Percentiles rank a stretch among this genome's conserved stretches.
These are phyloP conservation scores for Suillus variegatus DNA, from an alignment of 768 basidiomycete genomes.

Conservation along the genomic window DNA sequence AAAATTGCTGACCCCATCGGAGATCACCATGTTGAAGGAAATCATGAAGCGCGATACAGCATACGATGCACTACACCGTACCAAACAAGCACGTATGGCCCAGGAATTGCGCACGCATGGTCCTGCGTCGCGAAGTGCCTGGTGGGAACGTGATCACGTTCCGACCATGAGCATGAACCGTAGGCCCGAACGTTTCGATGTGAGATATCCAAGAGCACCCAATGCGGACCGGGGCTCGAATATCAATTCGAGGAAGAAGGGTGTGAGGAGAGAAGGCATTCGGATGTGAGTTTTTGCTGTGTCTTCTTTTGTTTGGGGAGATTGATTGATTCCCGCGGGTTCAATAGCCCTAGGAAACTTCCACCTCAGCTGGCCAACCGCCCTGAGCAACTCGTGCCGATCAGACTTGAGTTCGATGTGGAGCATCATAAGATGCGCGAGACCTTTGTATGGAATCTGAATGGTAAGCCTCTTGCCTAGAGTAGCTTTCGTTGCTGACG, in stretches of 20 bases:
- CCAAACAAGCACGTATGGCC: conserved; percentile 52
- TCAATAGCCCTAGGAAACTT: conserved; percentile 59
- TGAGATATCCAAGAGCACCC: conserved; percentile 55
- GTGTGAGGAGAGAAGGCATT: conserved; percentile 65
- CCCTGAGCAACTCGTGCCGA: conserved; percentile 86
- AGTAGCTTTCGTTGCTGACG: conserved; percentile 1
- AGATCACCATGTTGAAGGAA: conserved; percentile 34
- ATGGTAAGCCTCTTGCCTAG: conserved; percentile 56
- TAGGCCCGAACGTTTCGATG: conserved; percentile 47
- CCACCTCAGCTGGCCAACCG: conserved; percentile 55
- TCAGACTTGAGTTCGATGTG: conserved; percentile 95
- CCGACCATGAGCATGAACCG: conserved; percentile 32
- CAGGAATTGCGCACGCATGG: conserved; percentile 49
- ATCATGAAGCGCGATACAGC: conserved; percentile 40
- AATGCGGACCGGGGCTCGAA: conserved; percentile 24
- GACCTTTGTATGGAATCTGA: conserved; percentile 96
- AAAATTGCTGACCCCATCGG: conserved; percentile 28
- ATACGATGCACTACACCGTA: conserved; percentile 50
- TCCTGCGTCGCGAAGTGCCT: conserved; percentile 46
- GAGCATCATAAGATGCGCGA: conserved; percentile 94
- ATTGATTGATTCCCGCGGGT: conserved; percentile 13
- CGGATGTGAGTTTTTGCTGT: conserved; percentile 61
- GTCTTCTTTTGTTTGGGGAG: conserved; percentile 4
- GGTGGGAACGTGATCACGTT: conserved; percentile 64
- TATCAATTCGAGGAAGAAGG: conserved; percentile 46